A percentile compares a stretch with the other conserved stretches of the same genome.
phyloP scores from a whole-genome alignment of 805 yeast genomes.

The Lachancea thermotolerans region DNA sequence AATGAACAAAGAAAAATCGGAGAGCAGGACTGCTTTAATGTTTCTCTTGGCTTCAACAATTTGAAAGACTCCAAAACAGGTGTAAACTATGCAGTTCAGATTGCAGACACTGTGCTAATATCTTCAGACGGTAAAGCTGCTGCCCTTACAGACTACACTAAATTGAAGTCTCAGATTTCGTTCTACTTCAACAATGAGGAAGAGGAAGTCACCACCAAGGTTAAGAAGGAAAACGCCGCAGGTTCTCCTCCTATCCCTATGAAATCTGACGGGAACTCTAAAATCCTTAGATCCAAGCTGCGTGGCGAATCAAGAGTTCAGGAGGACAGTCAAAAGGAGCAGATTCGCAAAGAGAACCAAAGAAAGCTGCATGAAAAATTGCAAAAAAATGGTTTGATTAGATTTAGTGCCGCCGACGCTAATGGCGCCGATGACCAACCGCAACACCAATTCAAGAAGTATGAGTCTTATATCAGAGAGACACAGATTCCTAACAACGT shows the following conservation, averaged over 20 bases:
- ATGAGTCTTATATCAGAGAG: constrained; percentile 91
- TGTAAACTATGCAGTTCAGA: constrained; percentile 59
- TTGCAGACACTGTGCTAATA: constrained; percentile 76
- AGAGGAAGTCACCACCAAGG: constrained; percentile 37
- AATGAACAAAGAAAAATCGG: constrained; percentile 54
- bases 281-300: constrained; percentile 69
- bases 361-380: constrained; percentile 74
- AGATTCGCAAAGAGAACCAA: constrained; percentile 77
- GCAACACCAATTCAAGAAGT: constrained; percentile 69
- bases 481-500: constrained; percentile 82
- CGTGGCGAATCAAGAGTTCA: constrained; percentile 65
- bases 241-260: constrained; percentile 28
- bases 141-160: constrained; percentile 67
- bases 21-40: constrained; percentile 67
- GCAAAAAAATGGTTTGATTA: constrained; percentile 77
- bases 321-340: constrained; percentile 70
- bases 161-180: constrained; percentile 65
- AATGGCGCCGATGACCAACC: constrained; percentile 42
- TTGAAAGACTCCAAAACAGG: constrained; percentile 45
- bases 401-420: constrained; percentile 76
- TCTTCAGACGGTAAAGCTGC: constrained; percentile 41
- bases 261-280: constrained; percentile 40
- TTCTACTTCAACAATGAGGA: constrained; percentile 75
- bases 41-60: constrained; percentile 71
- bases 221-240: constrained; percentile 34